Conservation (phyloP, 1,284 basidiomycete genomes). For the Kalmanozyma brasiliensis region DNA sequence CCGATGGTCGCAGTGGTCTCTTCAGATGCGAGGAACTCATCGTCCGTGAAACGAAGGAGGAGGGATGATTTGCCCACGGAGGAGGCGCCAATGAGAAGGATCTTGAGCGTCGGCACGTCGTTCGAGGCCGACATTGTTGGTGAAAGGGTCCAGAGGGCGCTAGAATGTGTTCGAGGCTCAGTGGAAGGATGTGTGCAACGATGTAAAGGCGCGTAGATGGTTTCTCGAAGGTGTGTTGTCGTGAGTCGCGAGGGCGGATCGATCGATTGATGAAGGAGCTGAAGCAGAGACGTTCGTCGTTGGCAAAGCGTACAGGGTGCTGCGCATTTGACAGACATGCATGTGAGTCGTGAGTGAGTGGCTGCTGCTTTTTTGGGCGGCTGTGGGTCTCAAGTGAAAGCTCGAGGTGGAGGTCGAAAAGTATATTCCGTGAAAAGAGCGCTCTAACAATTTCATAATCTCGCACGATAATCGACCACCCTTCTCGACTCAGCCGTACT, state of each 20-base stretch:
- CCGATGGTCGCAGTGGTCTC: slow-evolving; percentile 93
- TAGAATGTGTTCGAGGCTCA: neutral
- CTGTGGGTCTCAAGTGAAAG: slow-evolving; percentile 25
- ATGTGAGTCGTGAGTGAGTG: slow-evolving; percentile 6
- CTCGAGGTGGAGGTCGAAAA: slow-evolving; percentile 19
- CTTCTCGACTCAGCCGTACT: slow-evolving; percentile 6
- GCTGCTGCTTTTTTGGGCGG: slow-evolving; percentile 6
- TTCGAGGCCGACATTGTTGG: slow-evolving; percentile 24
- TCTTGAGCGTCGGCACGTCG: slow-evolving; percentile 69
- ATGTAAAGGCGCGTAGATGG: too few relatives aligned
- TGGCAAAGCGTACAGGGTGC: slow-evolving; percentile 9
- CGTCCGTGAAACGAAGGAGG: slow-evolving; percentile 91
- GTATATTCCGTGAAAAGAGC: neutral
- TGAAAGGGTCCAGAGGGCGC: too few relatives aligned
- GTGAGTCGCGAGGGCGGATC: too few relatives aligned
- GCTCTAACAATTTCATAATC: slow-evolving; percentile 10
- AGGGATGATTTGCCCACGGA: slow-evolving; percentile 88
- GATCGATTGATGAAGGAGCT: slow-evolving; percentile 3
- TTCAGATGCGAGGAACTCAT: slow-evolving; percentile 93
- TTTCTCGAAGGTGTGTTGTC: too few relatives aligned
- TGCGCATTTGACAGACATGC: slow-evolving; percentile 7
- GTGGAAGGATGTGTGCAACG: neutral
- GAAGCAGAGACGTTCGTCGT: too few relatives aligned
- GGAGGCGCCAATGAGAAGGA: slow-evolving; percentile 78
- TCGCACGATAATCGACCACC: slow-evolving; percentile 14